phyloP scores from a whole-genome alignment of 352 stramenopile genomes.

The Pythium vanterpoolii region DNA sequence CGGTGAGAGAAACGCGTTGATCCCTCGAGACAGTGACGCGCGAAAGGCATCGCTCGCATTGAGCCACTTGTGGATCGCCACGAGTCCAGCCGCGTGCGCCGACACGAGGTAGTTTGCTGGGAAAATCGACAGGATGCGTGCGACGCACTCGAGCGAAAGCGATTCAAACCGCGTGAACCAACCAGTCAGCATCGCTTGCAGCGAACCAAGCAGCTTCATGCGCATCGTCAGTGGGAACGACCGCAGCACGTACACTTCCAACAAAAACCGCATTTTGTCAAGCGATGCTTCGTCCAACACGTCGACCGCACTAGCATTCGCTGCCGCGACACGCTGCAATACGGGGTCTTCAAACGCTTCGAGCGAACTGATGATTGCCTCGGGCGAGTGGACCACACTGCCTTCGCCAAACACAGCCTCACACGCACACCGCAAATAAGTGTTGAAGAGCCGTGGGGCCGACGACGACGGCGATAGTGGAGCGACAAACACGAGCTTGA shows the following conservation, averaged over 20 bases:
- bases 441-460: conserved; percentile 21
- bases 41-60: conserved; percentile 8
- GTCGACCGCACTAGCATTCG: background rate
- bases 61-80: conserved; percentile 15
- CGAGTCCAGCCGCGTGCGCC: conserved; percentile 25
- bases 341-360: conserved; percentile 43
- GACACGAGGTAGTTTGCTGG: conserved; percentile 32
- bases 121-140: conserved; percentile 54
- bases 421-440: conserved; percentile 26
- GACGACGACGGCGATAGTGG: background rate
- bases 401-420: conserved; percentile 51
- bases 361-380: conserved; percentile 68
- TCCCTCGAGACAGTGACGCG: background rate
- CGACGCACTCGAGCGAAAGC: conserved; percentile 39
- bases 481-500: conserved; percentile 12
- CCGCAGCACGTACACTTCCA: conserved; percentile 71
- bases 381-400: conserved; percentile 53
- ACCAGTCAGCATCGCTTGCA: conserved; percentile 50
- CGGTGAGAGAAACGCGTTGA: conserved; percentile 7
- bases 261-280: conserved; percentile 56
- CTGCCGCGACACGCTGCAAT: conserved; percentile 11
- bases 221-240: conserved; percentile 72
- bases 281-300: conserved; percentile 34
- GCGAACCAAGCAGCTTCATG: conserved; percentile 40
- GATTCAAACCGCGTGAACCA: conserved; percentile 38